Evolutionary conservation across 192 early-diverging fungal species (phyloP).

Genomic region (Phlyctochytrium planicorne): DNA sequence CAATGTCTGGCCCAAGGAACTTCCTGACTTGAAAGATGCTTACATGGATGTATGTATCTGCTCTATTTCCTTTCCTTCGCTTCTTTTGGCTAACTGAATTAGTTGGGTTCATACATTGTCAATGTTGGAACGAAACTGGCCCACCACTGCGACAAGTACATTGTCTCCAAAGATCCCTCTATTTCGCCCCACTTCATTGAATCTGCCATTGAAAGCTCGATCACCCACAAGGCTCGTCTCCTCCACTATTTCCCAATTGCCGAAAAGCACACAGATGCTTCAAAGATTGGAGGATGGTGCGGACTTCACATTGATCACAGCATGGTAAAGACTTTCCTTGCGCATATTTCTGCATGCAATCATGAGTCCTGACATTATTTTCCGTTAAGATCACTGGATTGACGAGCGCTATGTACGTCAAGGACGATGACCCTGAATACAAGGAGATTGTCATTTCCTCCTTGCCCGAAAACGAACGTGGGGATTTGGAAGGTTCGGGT

Average conservation of each 20-base stretch:
- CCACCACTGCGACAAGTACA: slow-evolving; percentile 56
- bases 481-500: slow-evolving; percentile 42
- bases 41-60: slow-evolving; percentile 42
- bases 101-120: slow-evolving; percentile 55
- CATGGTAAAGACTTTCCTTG: slow-evolving; percentile 13
- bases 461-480: slow-evolving; percentile 18
- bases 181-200: slow-evolving; percentile 49
- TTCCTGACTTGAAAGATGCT: slow-evolving; percentile 52
- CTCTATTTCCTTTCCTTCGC: neutral
- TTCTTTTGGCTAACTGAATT: neutral
- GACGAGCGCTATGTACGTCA: slow-evolving; percentile 62
- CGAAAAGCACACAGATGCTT: slow-evolving; percentile 12
- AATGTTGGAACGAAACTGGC: slow-evolving; percentile 57
- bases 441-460: slow-evolving; percentile 22
- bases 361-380: too few species aligned
- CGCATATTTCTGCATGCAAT: too few species aligned
- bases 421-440: slow-evolving; percentile 33
- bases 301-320: slow-evolving; percentile 68
- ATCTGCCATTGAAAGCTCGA: slow-evolving; percentile 48
- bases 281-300: slow-evolving; percentile 63
- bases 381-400: slow-evolving; percentile 62
- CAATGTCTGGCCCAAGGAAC: slow-evolving; percentile 60
- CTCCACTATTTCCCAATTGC: slow-evolving; percentile 65
- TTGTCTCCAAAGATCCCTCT: slow-evolving; percentile 33
- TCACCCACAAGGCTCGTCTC: slow-evolving; percentile 61